These are phyloP conservation scores for Tuber indicum DNA, from an alignment of 495 filamentous ascomycete species.

Conservation along the genomic window DNA sequence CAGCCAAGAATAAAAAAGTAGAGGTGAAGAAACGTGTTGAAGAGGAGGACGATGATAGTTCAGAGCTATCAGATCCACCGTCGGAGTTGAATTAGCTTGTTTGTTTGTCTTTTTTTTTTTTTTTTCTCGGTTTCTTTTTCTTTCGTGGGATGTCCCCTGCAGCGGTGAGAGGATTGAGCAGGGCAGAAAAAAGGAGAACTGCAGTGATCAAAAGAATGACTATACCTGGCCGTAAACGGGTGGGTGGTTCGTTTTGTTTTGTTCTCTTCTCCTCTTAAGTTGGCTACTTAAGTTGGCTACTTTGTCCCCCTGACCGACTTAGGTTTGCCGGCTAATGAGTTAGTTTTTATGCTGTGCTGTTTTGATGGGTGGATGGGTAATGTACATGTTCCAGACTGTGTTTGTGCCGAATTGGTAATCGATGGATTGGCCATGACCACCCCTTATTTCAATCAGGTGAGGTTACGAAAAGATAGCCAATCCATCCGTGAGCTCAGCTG, in stretches of 20 bases:
- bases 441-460: background rate
- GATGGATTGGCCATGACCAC: background rate
- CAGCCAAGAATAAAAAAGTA: slow-evolving; percentile 16
- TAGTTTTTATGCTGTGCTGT: background rate
- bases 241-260: background rate
- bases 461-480: background rate
- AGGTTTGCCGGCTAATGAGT: background rate
- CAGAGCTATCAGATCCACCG: slow-evolving; percentile 30
- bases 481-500: background rate
- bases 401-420: background rate
- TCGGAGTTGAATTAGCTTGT: slow-evolving; percentile 21
- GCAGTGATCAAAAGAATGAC: background rate
- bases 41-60: slow-evolving; percentile 25
- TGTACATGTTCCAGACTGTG: slow-evolving; percentile 1
- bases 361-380: slow-evolving; percentile 2
- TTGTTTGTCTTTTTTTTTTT: slow-evolving; percentile 13
- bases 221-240: background rate
- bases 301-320: background rate
- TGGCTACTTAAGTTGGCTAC: background rate
- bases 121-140: background rate
- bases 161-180: background rate
- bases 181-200: background rate
- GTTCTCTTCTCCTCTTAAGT: background rate
- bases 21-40: background rate
- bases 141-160: background rate